These are phyloP conservation scores for Penicillium bovifimosum DNA, from an alignment of 495 filamentous ascomycete species.

Conservation along the genomic window DNA sequence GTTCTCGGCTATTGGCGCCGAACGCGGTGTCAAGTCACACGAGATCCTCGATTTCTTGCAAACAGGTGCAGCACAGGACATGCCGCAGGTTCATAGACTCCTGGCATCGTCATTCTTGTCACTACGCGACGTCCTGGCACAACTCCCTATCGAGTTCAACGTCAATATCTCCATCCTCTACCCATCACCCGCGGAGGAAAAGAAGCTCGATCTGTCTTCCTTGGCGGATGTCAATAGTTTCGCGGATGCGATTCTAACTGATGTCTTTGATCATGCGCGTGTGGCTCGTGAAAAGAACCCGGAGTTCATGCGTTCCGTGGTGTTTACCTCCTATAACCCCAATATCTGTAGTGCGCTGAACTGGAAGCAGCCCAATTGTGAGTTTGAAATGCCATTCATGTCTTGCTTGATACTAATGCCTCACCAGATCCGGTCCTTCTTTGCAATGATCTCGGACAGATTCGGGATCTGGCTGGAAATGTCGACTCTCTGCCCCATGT, in stretches of 20 bases:
- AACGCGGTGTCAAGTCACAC: constrained; percentile 35
- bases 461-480: constrained; percentile 44
- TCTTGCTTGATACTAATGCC: constrained; percentile 1
- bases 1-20: constrained; percentile 61
- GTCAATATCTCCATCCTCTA: constrained; percentile 84
- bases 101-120: constrained; percentile 70
- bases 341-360: constrained; percentile 89
- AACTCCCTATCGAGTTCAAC: constrained; percentile 71
- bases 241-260: constrained; percentile 73
- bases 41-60: constrained; percentile 43
- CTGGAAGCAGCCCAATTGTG: constrained; percentile 98
- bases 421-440: constrained; percentile 77
- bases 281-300: constrained; percentile 61
- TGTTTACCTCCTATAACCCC: constrained; percentile 87
- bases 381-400: constrained; percentile 21
- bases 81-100: constrained; percentile 60
- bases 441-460: constrained; percentile 80
- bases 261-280: constrained; percentile 89
- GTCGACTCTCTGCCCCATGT: constrained; percentile 37
- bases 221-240: constrained; percentile 80
- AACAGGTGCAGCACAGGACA: constrained; percentile 44
- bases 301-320: constrained; percentile 71
- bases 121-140: constrained; percentile 64
- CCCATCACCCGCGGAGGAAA: constrained; percentile 68
- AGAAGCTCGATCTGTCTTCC: constrained; percentile 57